These are phyloP conservation scores for Umbellularia californica DNA, from an alignment of 164 flowering plant species.

Conservation along the genomic window DNA sequence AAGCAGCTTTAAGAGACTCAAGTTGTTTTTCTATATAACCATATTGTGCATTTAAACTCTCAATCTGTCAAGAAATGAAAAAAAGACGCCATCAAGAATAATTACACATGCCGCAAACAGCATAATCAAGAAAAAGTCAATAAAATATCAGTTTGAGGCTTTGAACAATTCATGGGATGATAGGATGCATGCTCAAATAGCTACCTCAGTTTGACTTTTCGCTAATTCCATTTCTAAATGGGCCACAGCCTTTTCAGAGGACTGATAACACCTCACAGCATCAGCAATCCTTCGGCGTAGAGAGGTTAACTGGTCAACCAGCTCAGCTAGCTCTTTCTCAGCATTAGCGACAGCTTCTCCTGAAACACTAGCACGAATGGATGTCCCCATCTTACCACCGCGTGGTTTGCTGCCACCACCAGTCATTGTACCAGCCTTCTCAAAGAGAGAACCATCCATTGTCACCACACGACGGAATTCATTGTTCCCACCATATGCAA, in stretches of 20 bases:
- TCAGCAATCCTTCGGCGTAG: constrained; percentile 53
- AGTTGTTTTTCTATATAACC: constrained; percentile 76
- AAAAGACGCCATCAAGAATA: background rate
- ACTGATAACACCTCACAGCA: constrained; percentile 53
- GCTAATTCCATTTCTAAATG: constrained; percentile 77
- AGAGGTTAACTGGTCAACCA: constrained; percentile 44
- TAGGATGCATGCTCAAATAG: background rate
- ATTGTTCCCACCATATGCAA: constrained; percentile 73
- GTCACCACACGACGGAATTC: constrained; percentile 91
- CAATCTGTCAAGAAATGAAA: constrained; percentile 49
- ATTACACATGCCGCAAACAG: background rate
- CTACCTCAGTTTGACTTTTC: constrained; percentile 79
- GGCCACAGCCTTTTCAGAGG: constrained; percentile 53
- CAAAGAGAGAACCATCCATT: constrained; percentile 88
- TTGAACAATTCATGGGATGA: background rate
- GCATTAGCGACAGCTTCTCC: constrained; percentile 66
- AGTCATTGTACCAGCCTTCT: constrained; percentile 95
- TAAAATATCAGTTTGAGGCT: background rate
- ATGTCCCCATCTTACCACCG: constrained; percentile 95
- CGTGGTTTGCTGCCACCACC: constrained; percentile 95
- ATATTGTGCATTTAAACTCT: constrained; percentile 61
- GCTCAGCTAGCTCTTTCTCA: constrained; percentile 55
- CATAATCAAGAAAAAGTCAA: background rate
- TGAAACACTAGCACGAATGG: constrained; percentile 80
- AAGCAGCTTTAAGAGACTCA: constrained; percentile 65